These are phyloP conservation scores for Chalaropsis ovoidea DNA, from an alignment of 2,329 filamentous ascomycete genomes.

Conservation along the genomic window DNA sequence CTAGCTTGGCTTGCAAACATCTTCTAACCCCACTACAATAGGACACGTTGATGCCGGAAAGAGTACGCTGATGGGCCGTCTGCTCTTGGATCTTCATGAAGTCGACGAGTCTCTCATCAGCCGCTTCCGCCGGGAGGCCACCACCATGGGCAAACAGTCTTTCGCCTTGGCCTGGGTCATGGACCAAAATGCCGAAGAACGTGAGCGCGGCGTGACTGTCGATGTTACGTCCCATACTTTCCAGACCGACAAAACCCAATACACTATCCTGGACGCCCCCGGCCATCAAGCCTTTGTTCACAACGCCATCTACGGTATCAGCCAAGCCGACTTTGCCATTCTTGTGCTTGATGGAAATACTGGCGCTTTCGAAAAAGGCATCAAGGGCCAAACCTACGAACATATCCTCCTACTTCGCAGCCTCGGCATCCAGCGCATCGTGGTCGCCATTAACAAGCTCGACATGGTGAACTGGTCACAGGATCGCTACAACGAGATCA, in stretches of 20 bases:
- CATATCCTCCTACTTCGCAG: slow-evolving; percentile 83
- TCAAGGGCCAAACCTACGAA: slow-evolving; percentile 89
- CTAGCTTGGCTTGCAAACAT: neutral
- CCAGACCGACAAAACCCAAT: slow-evolving; percentile 73
- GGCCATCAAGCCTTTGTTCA: slow-evolving; percentile 94
- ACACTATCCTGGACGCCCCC: slow-evolving; percentile 91
- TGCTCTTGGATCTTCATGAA: slow-evolving; percentile 78
- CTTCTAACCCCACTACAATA: slow-evolving; percentile 32
- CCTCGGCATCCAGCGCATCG: slow-evolving; percentile 76
- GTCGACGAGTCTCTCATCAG: slow-evolving; percentile 83
- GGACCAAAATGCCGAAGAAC: slow-evolving; percentile 82
- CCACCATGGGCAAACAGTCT: slow-evolving; percentile 84
- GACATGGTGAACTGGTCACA: slow-evolving; percentile 77
- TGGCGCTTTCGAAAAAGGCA: slow-evolving; percentile 84
- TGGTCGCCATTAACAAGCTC: slow-evolving; percentile 92
- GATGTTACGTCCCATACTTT: slow-evolving; percentile 95
- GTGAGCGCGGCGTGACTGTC: slow-evolving; percentile 83
- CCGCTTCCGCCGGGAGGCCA: slow-evolving; percentile 77
- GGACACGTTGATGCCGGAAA: slow-evolving; percentile 97
- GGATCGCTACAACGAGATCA: slow-evolving; percentile 74
- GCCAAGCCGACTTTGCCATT: slow-evolving; percentile 90
- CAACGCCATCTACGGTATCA: slow-evolving; percentile 97
- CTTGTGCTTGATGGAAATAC: slow-evolving; percentile 85
- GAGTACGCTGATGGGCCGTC: slow-evolving; percentile 92
- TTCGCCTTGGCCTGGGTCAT: slow-evolving; percentile 97